phyloP scores from a whole-genome alignment of 2,329 filamentous ascomycete species.

The Exophiala phaeomuriformis region DNA sequence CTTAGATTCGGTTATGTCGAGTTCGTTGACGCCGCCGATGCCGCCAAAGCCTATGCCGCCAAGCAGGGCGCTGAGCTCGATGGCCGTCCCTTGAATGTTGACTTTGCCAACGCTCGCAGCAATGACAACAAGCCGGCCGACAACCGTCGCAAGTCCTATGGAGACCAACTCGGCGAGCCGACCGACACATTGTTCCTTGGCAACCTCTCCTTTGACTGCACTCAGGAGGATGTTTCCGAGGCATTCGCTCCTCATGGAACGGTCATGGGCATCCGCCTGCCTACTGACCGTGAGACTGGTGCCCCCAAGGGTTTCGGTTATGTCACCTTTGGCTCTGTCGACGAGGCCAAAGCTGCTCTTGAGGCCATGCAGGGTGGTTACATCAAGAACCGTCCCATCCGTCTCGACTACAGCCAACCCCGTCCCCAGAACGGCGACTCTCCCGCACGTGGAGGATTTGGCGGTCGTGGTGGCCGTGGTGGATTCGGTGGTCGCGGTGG shows the following conservation, averaged over 20 bases:
- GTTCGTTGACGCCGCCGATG: conserved; percentile 61
- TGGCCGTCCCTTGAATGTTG: conserved; percentile 67
- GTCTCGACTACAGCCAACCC: conserved; percentile 72
- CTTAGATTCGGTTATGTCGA: conserved; percentile 80
- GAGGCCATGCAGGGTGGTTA: conserved; percentile 63
- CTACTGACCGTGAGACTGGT: conserved; percentile 77
- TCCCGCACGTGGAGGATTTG: conserved; percentile 34
- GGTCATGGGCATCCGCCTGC: conserved; percentile 74
- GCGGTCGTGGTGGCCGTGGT: conserved; percentile 43
- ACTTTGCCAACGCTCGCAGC: conserved; percentile 64
- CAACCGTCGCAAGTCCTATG: conserved; percentile 50
- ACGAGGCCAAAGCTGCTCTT: conserved; percentile 72
- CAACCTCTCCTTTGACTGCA: conserved; percentile 78
- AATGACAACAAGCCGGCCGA: conserved; percentile 53
- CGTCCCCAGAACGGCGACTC: conserved; percentile 50
- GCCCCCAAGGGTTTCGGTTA: conserved; percentile 90
- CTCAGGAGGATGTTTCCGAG: conserved; percentile 65
- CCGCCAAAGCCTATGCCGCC: conserved; percentile 63
- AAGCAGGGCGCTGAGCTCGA: conserved; percentile 71
- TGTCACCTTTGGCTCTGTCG: conserved; percentile 71
- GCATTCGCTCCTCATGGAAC: conserved; percentile 65
- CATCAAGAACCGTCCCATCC: conserved; percentile 64
- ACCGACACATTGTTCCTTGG: conserved; percentile 86
- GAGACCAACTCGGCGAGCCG: conserved; percentile 70
- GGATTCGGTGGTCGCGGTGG: conserved; percentile 45